Percentiles rank a stretch among this genome's conserved stretches.
Conservation (phyloP, 1,284 basidiomycete species). For the Hypsizygus ulmarius region DNA sequence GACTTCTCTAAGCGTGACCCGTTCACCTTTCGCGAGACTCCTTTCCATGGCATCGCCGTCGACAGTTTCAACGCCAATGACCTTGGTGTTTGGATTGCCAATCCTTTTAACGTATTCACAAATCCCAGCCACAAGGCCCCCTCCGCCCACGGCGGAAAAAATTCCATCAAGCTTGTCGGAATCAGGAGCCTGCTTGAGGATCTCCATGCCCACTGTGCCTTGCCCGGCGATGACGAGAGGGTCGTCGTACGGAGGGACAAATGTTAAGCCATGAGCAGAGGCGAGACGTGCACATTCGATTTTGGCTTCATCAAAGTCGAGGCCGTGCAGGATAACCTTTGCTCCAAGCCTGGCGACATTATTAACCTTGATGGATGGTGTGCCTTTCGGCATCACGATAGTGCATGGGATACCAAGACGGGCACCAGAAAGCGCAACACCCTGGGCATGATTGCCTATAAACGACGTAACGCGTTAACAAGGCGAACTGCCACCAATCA, state of each 20-base stretch:
- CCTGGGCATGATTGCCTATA: constrained; percentile 96
- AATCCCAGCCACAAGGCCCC: constrained; percentile 89
- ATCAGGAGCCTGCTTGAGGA: constrained; percentile 82
- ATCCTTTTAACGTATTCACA: constrained; percentile 93
- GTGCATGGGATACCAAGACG: constrained; percentile 91
- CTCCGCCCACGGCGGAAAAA: constrained; percentile 91
- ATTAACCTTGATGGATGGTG: constrained; percentile 94
- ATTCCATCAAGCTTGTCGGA: constrained; percentile 80
- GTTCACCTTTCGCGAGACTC: constrained; percentile 75
- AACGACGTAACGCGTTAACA: constrained; percentile 9
- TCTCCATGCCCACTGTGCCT: constrained; percentile 94
- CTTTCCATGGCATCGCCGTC: constrained; percentile 93
- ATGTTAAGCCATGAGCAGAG: constrained; percentile 72
- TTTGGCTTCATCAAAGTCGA: constrained; percentile 97
- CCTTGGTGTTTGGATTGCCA: constrained; percentile 79
- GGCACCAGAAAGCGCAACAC: constrained; percentile 91
- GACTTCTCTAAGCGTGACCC: constrained; percentile 85
- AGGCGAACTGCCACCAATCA: not conserved
- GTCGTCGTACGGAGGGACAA: constrained; percentile 98
- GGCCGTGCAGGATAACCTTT: constrained; percentile 89
- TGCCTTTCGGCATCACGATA: constrained; percentile 97
- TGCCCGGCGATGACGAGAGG: constrained; percentile 97
- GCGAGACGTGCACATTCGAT: constrained; percentile 90
- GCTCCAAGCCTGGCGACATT: constrained; percentile 94
- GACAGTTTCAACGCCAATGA: constrained; percentile 92